phyloP scores from a whole-genome alignment of 2,329 filamentous ascomycete species.

The Verticillium klebahnii region DNA sequence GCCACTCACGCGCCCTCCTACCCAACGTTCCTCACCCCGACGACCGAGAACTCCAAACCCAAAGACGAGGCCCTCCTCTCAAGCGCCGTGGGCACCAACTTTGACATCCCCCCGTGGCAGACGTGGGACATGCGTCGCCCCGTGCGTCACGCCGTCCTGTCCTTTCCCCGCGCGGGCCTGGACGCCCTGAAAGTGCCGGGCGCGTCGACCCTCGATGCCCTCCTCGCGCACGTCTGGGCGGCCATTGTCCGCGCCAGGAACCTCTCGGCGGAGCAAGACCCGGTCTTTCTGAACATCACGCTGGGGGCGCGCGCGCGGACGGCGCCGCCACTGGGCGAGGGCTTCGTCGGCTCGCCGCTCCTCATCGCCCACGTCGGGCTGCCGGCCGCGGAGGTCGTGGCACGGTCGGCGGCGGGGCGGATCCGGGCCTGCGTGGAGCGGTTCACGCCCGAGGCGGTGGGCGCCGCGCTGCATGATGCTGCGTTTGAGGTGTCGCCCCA shows the following conservation, averaged over 20 bases:
- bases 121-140: constrained; percentile 33
- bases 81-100: constrained; percentile 11
- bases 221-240: constrained; percentile 41
- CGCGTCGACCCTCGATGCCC: constrained; percentile 35
- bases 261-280: constrained; percentile 16
- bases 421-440: constrained; percentile 28
- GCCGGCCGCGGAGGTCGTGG: background rate
- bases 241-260: constrained; percentile 35
- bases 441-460: constrained; percentile 32
- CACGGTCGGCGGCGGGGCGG: constrained; percentile 18
- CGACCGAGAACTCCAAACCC: constrained; percentile 20
- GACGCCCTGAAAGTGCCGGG: constrained; percentile 22
- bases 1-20: constrained; percentile 23
- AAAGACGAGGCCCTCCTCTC: background rate
- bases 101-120: constrained; percentile 28
- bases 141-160: constrained; percentile 27
- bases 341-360: constrained; percentile 39
- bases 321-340: constrained; percentile 30
- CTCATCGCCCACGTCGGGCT: constrained; percentile 29
- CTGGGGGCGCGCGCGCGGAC: constrained; percentile 35
- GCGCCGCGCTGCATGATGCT: constrained; percentile 34
- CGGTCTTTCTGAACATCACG: constrained; percentile 34
- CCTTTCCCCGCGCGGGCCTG: constrained; percentile 22
- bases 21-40: constrained; percentile 17
- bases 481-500: constrained; percentile 39